phyloP scores from a whole-genome alignment of 2,329 filamentous ascomycete genomes.

The Podosphaera aphanis region DNA sequence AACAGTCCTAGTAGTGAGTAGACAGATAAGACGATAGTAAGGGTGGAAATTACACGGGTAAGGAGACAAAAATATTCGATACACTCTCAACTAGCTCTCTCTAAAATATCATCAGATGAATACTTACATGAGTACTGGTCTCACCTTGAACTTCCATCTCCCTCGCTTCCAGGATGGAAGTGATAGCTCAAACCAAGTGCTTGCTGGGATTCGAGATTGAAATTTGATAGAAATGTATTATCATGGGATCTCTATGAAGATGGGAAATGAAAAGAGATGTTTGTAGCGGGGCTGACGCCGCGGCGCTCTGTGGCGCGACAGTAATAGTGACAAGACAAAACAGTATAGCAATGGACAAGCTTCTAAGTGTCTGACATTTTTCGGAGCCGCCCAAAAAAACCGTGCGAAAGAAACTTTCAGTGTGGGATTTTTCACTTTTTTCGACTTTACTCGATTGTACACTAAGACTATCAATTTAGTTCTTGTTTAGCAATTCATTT shows the following conservation, averaged over 20 bases:
- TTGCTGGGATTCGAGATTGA: not conserved
- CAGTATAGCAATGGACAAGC: not conserved
- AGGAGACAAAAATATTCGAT: not conserved
- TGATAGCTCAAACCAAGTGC: not conserved
- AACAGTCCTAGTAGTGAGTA: not conserved
- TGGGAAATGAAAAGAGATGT: not conserved
- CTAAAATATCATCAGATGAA: not conserved
- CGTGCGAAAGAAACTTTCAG: not conserved
- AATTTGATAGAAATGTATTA: not conserved
- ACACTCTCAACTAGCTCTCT: not conserved
- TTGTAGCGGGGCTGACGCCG: not conserved
- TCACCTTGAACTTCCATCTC: not conserved
- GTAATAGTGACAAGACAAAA: not conserved
- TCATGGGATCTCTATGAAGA: not conserved
- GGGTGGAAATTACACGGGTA: not conserved
- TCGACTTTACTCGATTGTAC: not conserved
- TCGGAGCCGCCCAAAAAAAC: not conserved
- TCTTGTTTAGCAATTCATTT: not conserved
- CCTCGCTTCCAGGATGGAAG: not conserved
- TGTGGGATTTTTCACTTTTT: not conserved
- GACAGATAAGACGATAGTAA: not conserved
- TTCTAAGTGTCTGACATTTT: not conserved
- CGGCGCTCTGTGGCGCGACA: not conserved
- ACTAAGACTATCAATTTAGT: not conserved
- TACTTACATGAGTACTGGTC: not conserved